Base-by-base conservation (phyloP, 2,329 filamentous ascomycete species). In the Diaporthe helianthi region DNA sequence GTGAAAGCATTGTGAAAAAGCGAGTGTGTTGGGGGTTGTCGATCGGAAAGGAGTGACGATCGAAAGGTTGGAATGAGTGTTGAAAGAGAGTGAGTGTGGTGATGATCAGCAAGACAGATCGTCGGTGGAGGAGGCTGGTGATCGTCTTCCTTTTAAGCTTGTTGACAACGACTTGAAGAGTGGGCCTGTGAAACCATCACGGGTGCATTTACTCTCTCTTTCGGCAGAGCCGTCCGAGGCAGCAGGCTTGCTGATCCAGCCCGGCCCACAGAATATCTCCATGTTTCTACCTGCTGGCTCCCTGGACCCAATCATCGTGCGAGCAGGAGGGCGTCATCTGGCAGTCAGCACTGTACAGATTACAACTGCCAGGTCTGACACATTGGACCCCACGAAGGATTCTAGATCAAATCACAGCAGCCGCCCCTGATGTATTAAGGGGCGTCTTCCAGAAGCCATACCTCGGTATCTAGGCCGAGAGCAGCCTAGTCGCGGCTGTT, bases 71-170 rank as follows among this genome's bases (percentile, higher is more conserved):
- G n/a, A 29, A 8, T 3, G 58, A 49, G 44, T 8, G 58, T 36
- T 47, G 58, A 36, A 63, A 36, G 58, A 49, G 55, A 47, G 54
- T n/a, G 54, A 29, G 26, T 22, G 29, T 33, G 44, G 8, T 47
- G 58, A 3, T 63, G 58, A 63, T 49, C 58, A 61, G 26, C 26
- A 63, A 17, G 12, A 33, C 6, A 49, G 41, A 49, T 49, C 44
- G 36, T 60, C 55, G n/a, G 38, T 38, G 17, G 38, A n/a, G 33
- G 41, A 61, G 26, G 58, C 58, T 61, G 58, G 58, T 63, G 58
- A 63, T 63, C 58, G 41, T 63, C 58, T 24, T 49, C 58, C 22
- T 33, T 63, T 63, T 63, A 49, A 63, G 44, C 58, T 49, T 63
- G 49, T 24, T 26, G 58, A 47, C n/a, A 49, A 49, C 33, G 58